These are phyloP conservation scores for Boletus bicolor DNA, from an alignment of 768 basidiomycete species.

Conservation along the genomic window DNA sequence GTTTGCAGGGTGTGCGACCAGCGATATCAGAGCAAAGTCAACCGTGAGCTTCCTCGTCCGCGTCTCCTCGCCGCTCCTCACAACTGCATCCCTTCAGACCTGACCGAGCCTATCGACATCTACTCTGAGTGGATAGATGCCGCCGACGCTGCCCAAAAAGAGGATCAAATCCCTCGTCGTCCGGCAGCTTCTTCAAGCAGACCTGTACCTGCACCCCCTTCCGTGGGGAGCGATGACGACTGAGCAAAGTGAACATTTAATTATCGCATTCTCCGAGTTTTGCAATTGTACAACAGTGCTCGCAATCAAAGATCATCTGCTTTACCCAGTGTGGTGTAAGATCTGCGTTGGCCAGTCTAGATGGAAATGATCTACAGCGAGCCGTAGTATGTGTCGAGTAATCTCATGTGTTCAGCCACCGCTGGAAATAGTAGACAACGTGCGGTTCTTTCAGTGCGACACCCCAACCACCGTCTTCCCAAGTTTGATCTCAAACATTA, in stretches of 20 bases:
- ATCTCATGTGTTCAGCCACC: slow-evolving; percentile 29
- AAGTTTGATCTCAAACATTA: not conserved
- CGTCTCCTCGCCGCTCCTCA: slow-evolving; percentile 10
- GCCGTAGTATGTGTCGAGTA: not conserved
- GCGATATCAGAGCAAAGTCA: slow-evolving; percentile 82
- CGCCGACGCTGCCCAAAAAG: slow-evolving; percentile 75
- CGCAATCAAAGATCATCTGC: slow-evolving; percentile 4
- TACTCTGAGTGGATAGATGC: slow-evolving; percentile 93
- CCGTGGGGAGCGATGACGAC: slow-evolving; percentile 49
- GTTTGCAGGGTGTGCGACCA: slow-evolving; percentile 86
- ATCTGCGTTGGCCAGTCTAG: slow-evolving; percentile 3
- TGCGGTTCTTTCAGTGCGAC: slow-evolving; percentile 23
- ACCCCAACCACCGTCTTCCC: slow-evolving; percentile 8
- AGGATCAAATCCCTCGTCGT: slow-evolving; percentile 51
- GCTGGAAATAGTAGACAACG: slow-evolving; percentile 20
- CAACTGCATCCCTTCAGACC: slow-evolving; percentile 47
- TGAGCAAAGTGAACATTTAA: slow-evolving; percentile 1
- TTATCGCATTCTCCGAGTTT: slow-evolving; percentile 1
- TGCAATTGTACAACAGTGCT: slow-evolving; percentile 22
- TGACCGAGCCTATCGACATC: slow-evolving; percentile 85
- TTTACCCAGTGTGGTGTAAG: not conserved
- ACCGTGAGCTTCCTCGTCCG: slow-evolving; percentile 53
- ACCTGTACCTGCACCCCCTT: slow-evolving; percentile 31
- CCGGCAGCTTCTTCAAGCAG: slow-evolving; percentile 52
- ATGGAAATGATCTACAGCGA: slow-evolving; percentile 9